Base-by-base conservation (phyloP, 2,329 filamentous ascomycete genomes). In the Cadophora luteo-olivacea region DNA sequence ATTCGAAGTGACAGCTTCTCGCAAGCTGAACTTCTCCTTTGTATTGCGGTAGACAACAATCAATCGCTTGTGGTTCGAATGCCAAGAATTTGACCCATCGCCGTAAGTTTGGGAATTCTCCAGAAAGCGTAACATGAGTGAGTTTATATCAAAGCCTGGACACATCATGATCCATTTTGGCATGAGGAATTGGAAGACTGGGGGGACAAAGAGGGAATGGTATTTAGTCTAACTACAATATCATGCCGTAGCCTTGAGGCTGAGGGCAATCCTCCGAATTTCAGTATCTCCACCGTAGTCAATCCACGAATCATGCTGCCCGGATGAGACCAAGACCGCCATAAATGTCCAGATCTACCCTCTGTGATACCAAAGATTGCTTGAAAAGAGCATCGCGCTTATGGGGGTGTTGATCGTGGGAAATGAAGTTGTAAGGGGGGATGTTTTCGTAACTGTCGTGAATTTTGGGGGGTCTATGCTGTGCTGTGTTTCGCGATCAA, bases 151-250 rank as follows among this genome's bases (percentile, higher is more conserved):
- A n/a, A 49, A 7, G 19, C n/a, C 19, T 19, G 8, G 16, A 16
- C 41, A 5, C 41, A 49, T 49, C n/a, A 22, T 49, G n/a, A 22
- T 12, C 7, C 45, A 49, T 22, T 22, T 11, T 49, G 6, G n/a
- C 19, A 16, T 45, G 14, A 49, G 45, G 45, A 29, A 2, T n/a
- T 5, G 16, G 3, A 24, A 19, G 41, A 29, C 14, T 14, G 24
- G 57, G 71, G 72, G 72, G 68, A 61, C 65, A 75, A 77, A 71
- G 73, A 75, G 66, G 72, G 75, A 76, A 75, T 77, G 72, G 70
- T 77, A 77, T 78, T 78, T 76, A 75, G 73, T 78, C 75, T 78
- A 78, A 75, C 73, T 77, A 78, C 73, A 74, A 75, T 71, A 66
- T 72, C 66, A 73, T 71, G 70, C 65, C 69, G 72, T 61, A 72